Evolutionary conservation across 192 early-diverging fungal genomes (phyloP).

Genomic region (Backusella mclennaniae): DNA sequence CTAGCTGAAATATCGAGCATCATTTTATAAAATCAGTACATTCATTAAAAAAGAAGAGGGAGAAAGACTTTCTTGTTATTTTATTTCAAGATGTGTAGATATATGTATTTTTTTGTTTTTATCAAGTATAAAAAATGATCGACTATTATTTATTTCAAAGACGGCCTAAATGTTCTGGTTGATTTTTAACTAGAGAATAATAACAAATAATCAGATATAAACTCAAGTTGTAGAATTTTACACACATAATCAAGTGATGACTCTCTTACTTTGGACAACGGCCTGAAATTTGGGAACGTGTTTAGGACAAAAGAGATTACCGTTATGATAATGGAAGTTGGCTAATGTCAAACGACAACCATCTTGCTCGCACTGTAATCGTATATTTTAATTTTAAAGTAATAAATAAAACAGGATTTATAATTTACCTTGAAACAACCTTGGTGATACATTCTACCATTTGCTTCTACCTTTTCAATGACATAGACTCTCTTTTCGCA

Average conservation of each 20-base stretch:
- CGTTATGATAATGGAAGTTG: constrained; percentile 20
- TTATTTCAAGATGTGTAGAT: not conserved
- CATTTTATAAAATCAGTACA: not conserved
- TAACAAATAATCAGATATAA: not conserved
- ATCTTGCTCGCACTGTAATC: constrained; percentile 16
- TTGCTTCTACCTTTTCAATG: constrained; percentile 24
- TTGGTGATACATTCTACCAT: constrained; percentile 18
- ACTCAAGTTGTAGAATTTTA: not conserved
- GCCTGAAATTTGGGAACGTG: constrained; percentile 28
- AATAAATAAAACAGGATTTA: not conserved
- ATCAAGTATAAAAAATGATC: not conserved
- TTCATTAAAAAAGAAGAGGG: not conserved
- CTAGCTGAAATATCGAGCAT: not conserved
- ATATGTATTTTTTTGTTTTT: not conserved
- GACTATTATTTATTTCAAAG: not conserved
- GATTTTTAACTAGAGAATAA: not conserved
- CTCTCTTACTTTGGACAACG: constrained; percentile 11
- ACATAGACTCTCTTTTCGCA: constrained; percentile 20
- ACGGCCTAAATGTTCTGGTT: constrained; percentile 9
- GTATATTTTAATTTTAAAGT: not conserved
- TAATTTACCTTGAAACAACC: constrained; percentile 19
- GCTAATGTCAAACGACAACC: constrained; percentile 28
- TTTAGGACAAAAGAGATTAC: constrained; percentile 16
- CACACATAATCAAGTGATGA: not conserved
- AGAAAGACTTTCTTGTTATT: not conserved